A percentile compares a stretch with the other conserved stretches of the same genome.
Evolutionary conservation across 139 green algal species (phyloP).

Genomic region (Tetradesmus lagerheimii): DNA sequence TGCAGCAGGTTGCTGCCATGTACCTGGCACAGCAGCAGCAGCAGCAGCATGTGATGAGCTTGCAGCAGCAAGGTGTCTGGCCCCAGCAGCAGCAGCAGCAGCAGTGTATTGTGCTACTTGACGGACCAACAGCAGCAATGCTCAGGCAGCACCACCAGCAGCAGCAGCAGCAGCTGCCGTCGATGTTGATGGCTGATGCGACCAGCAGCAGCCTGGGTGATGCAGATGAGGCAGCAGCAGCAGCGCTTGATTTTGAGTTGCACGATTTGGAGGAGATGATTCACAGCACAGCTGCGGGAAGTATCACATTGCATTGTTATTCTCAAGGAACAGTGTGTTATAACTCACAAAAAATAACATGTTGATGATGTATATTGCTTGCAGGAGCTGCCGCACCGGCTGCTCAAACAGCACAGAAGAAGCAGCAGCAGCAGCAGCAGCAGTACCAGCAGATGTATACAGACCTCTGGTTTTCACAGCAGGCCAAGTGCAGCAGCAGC

Average conservation of each 20-base stretch:
- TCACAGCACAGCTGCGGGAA: not conserved
- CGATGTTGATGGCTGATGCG: not conserved
- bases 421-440: not conserved
- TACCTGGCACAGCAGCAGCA: too few relatives aligned
- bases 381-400: slow-evolving; percentile 6
- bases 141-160: not conserved
- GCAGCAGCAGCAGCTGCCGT: not conserved
- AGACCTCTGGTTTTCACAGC: not conserved
- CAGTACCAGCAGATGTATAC: not conserved
- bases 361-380: not conserved
- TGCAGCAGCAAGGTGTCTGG: too few relatives aligned
- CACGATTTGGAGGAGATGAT: not conserved
- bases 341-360: not conserved
- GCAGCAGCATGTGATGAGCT: too few relatives aligned
- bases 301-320: too few relatives aligned
- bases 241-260: not conserved
- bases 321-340: too few relatives aligned
- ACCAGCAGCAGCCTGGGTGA: not conserved
- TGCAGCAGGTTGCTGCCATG: not conserved
- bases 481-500: not conserved
- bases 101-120: too few relatives aligned
- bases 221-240: not conserved
- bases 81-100: too few relatives aligned
- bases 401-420: not conserved
- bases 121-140: too few relatives aligned